Base-by-base conservation (phyloP, 1,284 basidiomycete species). In the Ceratobasidium sp. region DNA sequence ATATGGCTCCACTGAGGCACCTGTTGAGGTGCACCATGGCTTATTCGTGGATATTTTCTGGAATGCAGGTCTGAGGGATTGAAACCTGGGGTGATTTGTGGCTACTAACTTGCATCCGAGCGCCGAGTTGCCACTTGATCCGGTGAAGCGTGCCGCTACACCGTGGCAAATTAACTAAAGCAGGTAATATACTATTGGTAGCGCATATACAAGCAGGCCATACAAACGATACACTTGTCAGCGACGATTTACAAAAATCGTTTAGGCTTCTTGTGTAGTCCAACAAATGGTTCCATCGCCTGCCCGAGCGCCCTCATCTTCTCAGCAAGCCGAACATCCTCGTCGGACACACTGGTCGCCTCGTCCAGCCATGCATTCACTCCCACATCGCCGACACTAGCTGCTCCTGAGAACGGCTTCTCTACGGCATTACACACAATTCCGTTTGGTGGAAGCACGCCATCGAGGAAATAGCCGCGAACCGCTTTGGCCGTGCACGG, bases 341-440 rank as follows among this genome's bases (percentile, higher is more conserved):
- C 65, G n/a, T 62, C 65, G 34, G 60, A 74, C 23, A 34, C 71
- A 21, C 21, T 26, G 14, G 30, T 34, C 48, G 36, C 57, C n/a
- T 41, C 39, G 21, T 48, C 39, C n/a, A 69, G 26, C 69, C 58
- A 41, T 28, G 61, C 45, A n/a, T 46, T 43, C 46, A 64, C 73
- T 69, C 34, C 69, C 23, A n/a, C 43, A n/a, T 36, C 50, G 14
- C 43, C 64, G 50, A 67, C 34, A 52, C 55, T 48, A 21, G 30
- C 58, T 18, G 14, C 2, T 16, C 30, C 28, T 16, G 77, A 76
- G 72, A 78, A 78, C 26, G 76, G 73, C 14, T 45, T 62, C 65
- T 78, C 77, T 23, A 74, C 74, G 28, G 75, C 73, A 26, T 73
- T 52, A 48, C 77, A 78, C n/a, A 76, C 60, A 30, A 77, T 39